A percentile compares a stretch with the other conserved stretches of the same genome.
phyloP scores from a whole-genome alignment of 192 early-diverging fungal species.

The Coemansia sp. region DNA sequence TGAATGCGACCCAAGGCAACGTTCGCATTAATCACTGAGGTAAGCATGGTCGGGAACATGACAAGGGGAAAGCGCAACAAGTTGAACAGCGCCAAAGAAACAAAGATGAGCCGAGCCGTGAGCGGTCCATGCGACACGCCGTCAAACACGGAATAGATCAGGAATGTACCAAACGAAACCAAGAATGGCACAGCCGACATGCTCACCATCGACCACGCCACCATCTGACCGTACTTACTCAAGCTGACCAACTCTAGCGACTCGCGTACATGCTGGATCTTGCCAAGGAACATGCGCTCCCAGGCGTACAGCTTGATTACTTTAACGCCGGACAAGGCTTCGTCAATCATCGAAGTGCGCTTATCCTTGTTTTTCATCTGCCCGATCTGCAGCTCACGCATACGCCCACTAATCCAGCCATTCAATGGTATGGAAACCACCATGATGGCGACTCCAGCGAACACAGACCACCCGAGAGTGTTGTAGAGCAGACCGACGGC shows the following conservation, averaged over 20 bases:
- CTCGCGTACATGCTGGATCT: conserved; percentile 69
- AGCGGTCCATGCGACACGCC: conserved; percentile 60
- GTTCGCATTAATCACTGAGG: conserved; percentile 76
- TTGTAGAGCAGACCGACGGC: conserved; percentile 78
- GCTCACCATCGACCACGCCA: conserved; percentile 71
- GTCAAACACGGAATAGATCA: conserved; percentile 70
- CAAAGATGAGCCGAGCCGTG: conserved; percentile 77
- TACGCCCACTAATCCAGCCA: conserved; percentile 63
- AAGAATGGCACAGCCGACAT: conserved; percentile 87
- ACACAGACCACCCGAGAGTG: conserved; percentile 81
- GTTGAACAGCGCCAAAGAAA: conserved; percentile 90
- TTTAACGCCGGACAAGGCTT: conserved; percentile 88
- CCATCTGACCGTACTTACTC: conserved; percentile 73
- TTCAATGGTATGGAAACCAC: conserved; percentile 81
- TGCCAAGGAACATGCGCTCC: conserved; percentile 78
- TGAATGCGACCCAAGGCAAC: conserved; percentile 85
- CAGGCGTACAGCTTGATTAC: conserved; percentile 98
- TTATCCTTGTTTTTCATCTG: conserved; percentile 90
- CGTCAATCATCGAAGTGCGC: conserved; percentile 79
- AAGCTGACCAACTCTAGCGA: conserved; percentile 79
- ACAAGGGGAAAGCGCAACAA: conserved; percentile 88
- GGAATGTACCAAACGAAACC: conserved; percentile 84
- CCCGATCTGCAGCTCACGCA: conserved; percentile 70
- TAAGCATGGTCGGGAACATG: conserved; percentile 82
- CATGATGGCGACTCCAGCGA: conserved; percentile 87